Conservation (phyloP, 2,329 filamentous ascomycete genomes). For the Colletotrichum tropicale region DNA sequence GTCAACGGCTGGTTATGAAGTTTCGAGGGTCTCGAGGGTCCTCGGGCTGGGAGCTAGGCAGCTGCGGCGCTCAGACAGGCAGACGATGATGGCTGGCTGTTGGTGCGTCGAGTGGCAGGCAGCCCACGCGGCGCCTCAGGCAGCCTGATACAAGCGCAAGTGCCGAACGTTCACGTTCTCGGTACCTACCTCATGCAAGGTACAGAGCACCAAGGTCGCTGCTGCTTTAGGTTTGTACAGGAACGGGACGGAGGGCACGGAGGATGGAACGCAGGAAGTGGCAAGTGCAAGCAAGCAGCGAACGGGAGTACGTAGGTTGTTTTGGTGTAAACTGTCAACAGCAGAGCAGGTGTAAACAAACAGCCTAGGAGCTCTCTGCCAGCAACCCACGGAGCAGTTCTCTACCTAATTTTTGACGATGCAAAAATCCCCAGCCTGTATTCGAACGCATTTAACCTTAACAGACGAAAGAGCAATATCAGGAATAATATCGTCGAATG, state of each 20-base stretch:
- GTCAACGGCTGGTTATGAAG: background rate
- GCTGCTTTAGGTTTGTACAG: background rate
- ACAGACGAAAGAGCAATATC: background rate
- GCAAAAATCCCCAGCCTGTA: background rate
- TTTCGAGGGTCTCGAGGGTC: background rate
- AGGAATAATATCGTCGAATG: background rate
- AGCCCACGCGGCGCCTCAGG: background rate
- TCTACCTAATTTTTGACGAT: background rate
- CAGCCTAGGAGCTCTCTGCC: background rate
- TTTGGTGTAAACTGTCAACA: background rate
- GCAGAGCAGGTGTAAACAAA: background rate
- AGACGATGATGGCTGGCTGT: background rate
- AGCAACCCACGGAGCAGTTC: background rate
- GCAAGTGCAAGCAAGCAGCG: background rate
- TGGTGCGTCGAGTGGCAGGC: background rate
- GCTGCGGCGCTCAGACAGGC: constrained; percentile 8
- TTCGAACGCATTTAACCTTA: background rate
- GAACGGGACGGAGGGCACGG: background rate
- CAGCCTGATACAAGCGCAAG: background rate
- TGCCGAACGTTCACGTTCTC: background rate
- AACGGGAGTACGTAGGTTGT: background rate
- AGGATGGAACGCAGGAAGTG: background rate
- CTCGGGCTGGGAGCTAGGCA: constrained; percentile 4
- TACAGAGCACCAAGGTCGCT: background rate
- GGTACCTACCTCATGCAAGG: background rate